Evolutionary conservation across 1,284 basidiomycete genomes (phyloP).

Genomic region (Ustilago esculenta): DNA sequence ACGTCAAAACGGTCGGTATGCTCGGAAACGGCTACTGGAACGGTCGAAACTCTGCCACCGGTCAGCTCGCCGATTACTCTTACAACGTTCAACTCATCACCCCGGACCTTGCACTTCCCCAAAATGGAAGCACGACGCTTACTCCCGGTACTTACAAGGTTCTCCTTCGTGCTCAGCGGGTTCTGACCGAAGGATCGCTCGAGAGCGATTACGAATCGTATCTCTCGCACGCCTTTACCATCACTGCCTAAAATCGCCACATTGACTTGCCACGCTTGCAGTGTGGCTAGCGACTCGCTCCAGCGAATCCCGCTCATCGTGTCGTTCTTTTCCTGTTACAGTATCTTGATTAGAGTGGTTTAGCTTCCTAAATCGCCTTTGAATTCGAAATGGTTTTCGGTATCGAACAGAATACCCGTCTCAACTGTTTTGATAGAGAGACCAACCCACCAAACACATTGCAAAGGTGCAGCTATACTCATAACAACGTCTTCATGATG

Average conservation of each 20-base stretch:
- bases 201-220: slow-evolving; percentile 75
- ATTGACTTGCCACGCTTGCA: too few species aligned
- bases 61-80: slow-evolving; percentile 31
- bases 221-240: slow-evolving; percentile 48
- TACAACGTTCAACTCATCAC: slow-evolving; percentile 34
- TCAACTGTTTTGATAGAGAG: too few species aligned
- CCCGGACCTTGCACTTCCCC: slow-evolving; percentile 24
- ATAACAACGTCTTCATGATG: too few species aligned
- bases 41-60: slow-evolving; percentile 42
- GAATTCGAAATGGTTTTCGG: background rate
- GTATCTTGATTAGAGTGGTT: too few species aligned
- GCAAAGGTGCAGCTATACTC: too few species aligned
- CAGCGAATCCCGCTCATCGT: slow-evolving; percentile 4
- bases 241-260: slow-evolving; percentile 33
- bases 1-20: slow-evolving; percentile 41
- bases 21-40: slow-evolving; percentile 31
- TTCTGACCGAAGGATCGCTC: slow-evolving; percentile 72
- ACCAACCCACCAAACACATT: too few species aligned
- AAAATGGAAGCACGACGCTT: slow-evolving; percentile 67
- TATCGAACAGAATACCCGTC: background rate
- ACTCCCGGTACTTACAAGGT: slow-evolving; percentile 74
- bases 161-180: slow-evolving; percentile 73
- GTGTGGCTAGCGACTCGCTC: slow-evolving; percentile 8
- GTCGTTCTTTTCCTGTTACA: too few species aligned
- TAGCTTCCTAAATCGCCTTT: too few species aligned